A percentile compares a stretch with the other conserved stretches of the same genome.
Conservation (phyloP, 768 basidiomycete genomes). For the Tricholoma hemisulphureum region DNA sequence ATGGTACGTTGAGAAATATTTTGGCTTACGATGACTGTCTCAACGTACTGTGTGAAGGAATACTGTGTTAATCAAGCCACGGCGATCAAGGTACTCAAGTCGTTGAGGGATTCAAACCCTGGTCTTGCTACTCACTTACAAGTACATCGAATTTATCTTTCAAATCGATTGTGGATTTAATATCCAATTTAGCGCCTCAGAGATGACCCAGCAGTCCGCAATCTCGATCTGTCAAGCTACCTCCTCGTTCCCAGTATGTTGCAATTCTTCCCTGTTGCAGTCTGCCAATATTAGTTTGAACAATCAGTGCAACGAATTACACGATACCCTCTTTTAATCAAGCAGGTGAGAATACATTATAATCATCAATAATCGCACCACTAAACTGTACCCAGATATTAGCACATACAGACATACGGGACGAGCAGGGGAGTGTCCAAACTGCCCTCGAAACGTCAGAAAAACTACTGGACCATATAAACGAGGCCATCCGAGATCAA, state of each 20-base stretch:
- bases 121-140: conserved; percentile 66
- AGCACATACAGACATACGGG: conserved; percentile 69
- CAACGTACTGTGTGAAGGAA: conserved; percentile 43
- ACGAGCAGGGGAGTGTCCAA: conserved; percentile 57
- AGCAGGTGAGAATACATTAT: conserved; percentile 48
- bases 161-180: neutral
- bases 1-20: conserved; percentile 49
- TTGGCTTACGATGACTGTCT: neutral
- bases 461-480: conserved; percentile 73
- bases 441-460: conserved; percentile 64
- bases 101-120: conserved; percentile 64
- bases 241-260: conserved; percentile 84
- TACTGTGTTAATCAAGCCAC: conserved; percentile 89
- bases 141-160: conserved; percentile 37
- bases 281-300: conserved; percentile 1
- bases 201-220: conserved; percentile 74
- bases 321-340: conserved; percentile 86
- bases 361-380: neutral
- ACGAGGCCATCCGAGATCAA: conserved; percentile 83
- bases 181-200: conserved; percentile 54
- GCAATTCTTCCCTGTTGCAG: neutral
- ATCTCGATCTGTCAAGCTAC: conserved; percentile 87
- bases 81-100: conserved; percentile 75
- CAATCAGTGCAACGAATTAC: conserved; percentile 89
- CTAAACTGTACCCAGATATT: conserved; percentile 52